Base-by-base conservation (phyloP, 257 asterid genomes). In the Perilla frutescens region DNA sequence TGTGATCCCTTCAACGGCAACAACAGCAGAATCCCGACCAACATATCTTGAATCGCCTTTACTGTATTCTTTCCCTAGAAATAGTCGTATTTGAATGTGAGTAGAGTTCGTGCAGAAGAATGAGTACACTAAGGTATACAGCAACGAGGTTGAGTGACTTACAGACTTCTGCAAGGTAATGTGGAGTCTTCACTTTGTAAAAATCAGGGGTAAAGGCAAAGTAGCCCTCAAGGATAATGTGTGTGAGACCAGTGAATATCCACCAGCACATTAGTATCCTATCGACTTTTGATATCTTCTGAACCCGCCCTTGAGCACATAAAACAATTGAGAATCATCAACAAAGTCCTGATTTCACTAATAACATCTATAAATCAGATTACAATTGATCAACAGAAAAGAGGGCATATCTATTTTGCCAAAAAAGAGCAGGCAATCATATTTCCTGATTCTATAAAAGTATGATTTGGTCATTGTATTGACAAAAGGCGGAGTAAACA, bases 1-100 rank as follows among this genome's bases (percentile, higher is more conserved):
- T 9, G 97, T 92, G 34, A 92, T 84, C 73, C 92, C 96, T 89
- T 92, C 98, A 41, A 92, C 85, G 64, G 96, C 81, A 12, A 95
- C 83, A 1, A 92, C 81, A 58, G 74, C 88, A 79, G 99, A 80
- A 78, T 89, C 85, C 2, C 97, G 88, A 8, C 84, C 88, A 43
- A 85, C 99, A 20, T 90, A 95, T 75, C 97, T 84, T 66, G 99
- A 95, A 82, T 95, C 99, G 10, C 99, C 98, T 81, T 90, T 95
- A 86, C 97, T 89, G 73, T 95, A 95, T 79, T 95, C 99, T 78
- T 95, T 95, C 98, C 99, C 99, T 95, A 84, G 36, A 62, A 73
- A 59, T 20, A 58, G 73, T 56, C 48, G 59, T 51, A 66, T 9
- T 12, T 68, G 67, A 71, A 66, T 9, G n/a, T 68, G 67, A 71